Evolutionary conservation across 1,139 yeast species (phyloP).

Genomic region (Candida sanyaensis): DNA sequence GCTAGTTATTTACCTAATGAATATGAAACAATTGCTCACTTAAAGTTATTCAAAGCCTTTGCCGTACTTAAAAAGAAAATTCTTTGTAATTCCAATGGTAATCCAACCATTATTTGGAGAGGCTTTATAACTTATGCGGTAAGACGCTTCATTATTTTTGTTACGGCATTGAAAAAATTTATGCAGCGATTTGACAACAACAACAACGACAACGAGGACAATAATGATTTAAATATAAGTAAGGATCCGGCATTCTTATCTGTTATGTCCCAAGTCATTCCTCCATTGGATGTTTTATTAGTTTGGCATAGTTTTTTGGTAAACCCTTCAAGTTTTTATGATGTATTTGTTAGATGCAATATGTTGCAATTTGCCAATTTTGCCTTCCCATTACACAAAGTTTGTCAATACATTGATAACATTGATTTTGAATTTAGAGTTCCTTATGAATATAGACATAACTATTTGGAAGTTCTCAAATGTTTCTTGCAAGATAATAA

Average conservation of each 20-base stretch:
- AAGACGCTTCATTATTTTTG: conserved; percentile 29
- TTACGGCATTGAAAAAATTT: conserved; percentile 18
- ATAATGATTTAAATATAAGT: background rate
- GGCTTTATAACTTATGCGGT: conserved; percentile 29
- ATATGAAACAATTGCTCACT: conserved; percentile 23
- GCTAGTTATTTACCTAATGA: conserved; percentile 2
- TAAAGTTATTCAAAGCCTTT: conserved; percentile 33
- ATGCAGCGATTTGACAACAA: background rate
- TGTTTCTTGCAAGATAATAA: conserved; percentile 5
- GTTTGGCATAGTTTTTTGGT: conserved; percentile 36
- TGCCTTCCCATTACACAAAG: conserved; percentile 27
- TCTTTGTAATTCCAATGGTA: background rate
- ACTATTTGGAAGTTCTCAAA: background rate
- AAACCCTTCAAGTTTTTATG: conserved; percentile 24
- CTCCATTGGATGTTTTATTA: conserved; percentile 39
- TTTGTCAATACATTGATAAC: conserved; percentile 24
- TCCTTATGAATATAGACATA: conserved; percentile 6
- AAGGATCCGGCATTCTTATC: conserved; percentile 1
- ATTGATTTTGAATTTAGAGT: conserved; percentile 21
- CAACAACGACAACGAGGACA: background rate
- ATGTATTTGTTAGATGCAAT: conserved; percentile 27
- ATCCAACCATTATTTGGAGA: conserved; percentile 26
- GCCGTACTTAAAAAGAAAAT: conserved; percentile 21
- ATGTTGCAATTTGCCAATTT: conserved; percentile 22
- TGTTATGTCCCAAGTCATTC: conserved; percentile 12